Conservation (phyloP, 192 early-diverging fungal genomes). For the Chytriomyces hyalinus region DNA sequence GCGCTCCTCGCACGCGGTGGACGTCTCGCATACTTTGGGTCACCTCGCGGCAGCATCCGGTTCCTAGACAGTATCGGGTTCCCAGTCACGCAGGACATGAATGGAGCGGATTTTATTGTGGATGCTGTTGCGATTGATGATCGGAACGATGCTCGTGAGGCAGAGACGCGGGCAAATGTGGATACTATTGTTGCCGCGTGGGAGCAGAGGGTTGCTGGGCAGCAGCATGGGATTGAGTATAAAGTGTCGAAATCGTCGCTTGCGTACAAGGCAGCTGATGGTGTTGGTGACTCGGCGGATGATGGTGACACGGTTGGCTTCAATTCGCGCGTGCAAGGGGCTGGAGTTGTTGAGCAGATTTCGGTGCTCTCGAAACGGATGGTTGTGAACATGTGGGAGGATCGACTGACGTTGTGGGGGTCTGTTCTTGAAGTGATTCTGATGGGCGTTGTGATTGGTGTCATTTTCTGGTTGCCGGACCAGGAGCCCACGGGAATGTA, state of each 20-base stretch:
- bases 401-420: slow-evolving; percentile 51
- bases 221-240: background rate
- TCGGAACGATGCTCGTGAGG: slow-evolving; percentile 38
- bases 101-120: slow-evolving; percentile 74
- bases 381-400: slow-evolving; percentile 45
- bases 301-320: background rate
- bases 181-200: slow-evolving; percentile 38
- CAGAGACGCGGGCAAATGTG: slow-evolving; percentile 18
- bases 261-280: background rate
- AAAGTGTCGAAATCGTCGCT: background rate
- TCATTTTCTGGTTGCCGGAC: slow-evolving; percentile 48
- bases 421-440: slow-evolving; percentile 47
- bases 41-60: slow-evolving; percentile 44
- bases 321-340: slow-evolving; percentile 26
- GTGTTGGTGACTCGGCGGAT: background rate
- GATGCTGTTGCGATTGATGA: slow-evolving; percentile 56
- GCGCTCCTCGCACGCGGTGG: slow-evolving; percentile 74
- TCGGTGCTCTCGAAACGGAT: slow-evolving; percentile 38
- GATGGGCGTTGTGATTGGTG: slow-evolving; percentile 42
- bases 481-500: slow-evolving; percentile 47
- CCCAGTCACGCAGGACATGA: slow-evolving; percentile 64
- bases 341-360: slow-evolving; percentile 40
- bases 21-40: slow-evolving; percentile 68
- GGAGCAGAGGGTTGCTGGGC: background rate
- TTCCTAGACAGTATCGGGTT: slow-evolving; percentile 65